Percentiles rank a stretch among this genome's conserved stretches.
These are phyloP conservation scores for Agrocybe chaxingu DNA, from an alignment of 768 basidiomycete genomes.

Conservation along the genomic window DNA sequence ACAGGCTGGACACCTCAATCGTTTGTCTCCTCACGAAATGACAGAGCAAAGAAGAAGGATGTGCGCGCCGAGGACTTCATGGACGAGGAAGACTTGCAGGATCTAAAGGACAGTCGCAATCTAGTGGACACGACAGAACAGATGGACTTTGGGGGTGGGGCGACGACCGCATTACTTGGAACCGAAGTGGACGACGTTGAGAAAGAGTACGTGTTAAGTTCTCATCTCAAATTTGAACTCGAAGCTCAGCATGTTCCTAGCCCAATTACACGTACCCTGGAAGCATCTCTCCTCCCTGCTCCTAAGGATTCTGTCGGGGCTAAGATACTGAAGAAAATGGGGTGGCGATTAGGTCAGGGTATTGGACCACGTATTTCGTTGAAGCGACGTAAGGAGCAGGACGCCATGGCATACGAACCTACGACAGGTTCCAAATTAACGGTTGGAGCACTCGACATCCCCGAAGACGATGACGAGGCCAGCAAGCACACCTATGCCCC, in stretches of 20 bases:
- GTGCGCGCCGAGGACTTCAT: conserved; percentile 90
- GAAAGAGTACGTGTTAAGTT: conserved; percentile 47
- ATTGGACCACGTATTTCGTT: conserved; percentile 87
- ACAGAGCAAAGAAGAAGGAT: conserved; percentile 62
- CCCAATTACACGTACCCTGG: conserved; percentile 59
- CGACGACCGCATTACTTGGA: conserved; percentile 40
- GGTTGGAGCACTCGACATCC: conserved; percentile 31
- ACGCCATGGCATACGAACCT: conserved; percentile 43
- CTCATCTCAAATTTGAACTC: background rate
- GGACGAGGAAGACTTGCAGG: conserved; percentile 97
- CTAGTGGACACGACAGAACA: conserved; percentile 80
- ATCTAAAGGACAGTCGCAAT: conserved; percentile 67
- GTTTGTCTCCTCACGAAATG: conserved; percentile 84
- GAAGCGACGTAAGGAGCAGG: conserved; percentile 70
- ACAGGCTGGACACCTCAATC: conserved; percentile 93
- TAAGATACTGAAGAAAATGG: conserved; percentile 89
- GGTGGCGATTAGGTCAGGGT: conserved; percentile 91
- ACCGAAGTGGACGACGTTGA: conserved; percentile 39
- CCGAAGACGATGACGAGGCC: conserved; percentile 76
- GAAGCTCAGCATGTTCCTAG: conserved; percentile 29
- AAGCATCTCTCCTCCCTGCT: conserved; percentile 65
- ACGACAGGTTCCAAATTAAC: conserved; percentile 26
- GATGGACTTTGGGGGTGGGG: conserved; percentile 64
- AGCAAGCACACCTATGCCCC: conserved; percentile 85
- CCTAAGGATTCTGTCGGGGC: conserved; percentile 81